Percentiles rank a stretch among this genome's conserved stretches.
These are phyloP conservation scores for Excoecaria cochinchinensis DNA, from an alignment of 345 rosid species.

Conservation along the genomic window DNA sequence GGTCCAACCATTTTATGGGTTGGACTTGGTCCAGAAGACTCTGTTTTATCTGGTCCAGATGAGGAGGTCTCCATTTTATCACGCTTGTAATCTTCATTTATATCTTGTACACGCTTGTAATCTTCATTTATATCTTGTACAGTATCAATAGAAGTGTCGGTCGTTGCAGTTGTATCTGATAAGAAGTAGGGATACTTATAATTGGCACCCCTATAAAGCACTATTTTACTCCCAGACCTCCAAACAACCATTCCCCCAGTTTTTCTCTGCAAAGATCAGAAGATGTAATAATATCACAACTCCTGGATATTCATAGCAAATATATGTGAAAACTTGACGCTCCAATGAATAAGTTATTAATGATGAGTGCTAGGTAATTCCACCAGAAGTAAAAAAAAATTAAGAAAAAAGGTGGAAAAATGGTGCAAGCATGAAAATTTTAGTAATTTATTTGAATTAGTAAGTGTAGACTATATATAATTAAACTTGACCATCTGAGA, in stretches of 20 bases:
- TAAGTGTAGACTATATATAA: not conserved
- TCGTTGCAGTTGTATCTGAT: constrained; percentile 31
- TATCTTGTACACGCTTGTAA: constrained; percentile 24
- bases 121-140: constrained; percentile 25
- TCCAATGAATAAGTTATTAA: not conserved
- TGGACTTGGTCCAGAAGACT: constrained; percentile 28
- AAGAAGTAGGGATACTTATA: constrained; percentile 83
- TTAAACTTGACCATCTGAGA: not conserved
- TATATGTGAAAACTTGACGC: not conserved
- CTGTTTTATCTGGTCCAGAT: constrained; percentile 20
- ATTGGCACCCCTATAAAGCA: constrained; percentile 74
- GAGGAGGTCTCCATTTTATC: constrained; percentile 26
- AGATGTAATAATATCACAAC: not conserved
- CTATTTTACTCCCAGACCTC: constrained; percentile 88
- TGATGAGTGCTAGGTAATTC: not conserved
- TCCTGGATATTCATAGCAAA: not conserved
- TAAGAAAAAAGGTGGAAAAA: too few species aligned
- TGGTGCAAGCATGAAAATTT: too few species aligned
- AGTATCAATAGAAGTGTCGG: constrained; percentile 32
- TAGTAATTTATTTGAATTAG: not conserved
- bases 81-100: constrained; percentile 25
- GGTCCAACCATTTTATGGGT: constrained; percentile 32
- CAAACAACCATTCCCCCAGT: constrained; percentile 96
- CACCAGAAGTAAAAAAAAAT: not conserved
- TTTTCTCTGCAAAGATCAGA: constrained; percentile 55